A percentile compares a stretch with the other conserved stretches of the same genome.
Conservation (phyloP, 2,329 filamentous ascomycete genomes). For the Cladophialophora carrionii region DNA sequence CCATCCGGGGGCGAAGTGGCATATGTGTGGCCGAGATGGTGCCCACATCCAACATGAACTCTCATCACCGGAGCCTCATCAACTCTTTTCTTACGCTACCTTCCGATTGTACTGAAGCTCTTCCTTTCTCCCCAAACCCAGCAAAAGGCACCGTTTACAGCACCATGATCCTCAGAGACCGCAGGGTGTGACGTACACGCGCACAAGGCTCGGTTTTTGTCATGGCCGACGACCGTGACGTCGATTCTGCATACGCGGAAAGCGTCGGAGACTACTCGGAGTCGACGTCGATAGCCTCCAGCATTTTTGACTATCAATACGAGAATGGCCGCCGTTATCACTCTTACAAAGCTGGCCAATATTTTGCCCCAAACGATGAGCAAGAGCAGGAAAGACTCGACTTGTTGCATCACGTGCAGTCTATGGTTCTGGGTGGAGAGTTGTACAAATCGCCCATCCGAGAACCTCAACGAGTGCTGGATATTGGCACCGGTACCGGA, state of each 20-base stretch:
- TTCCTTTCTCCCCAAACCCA: background rate
- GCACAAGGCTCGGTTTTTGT: background rate
- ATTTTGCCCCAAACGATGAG: conserved; percentile 43
- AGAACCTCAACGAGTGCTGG: conserved; percentile 53
- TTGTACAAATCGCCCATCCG: conserved; percentile 40
- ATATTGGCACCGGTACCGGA: conserved; percentile 64
- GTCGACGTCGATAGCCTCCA: conserved; percentile 39
- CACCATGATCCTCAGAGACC: background rate
- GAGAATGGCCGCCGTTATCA: conserved; percentile 40
- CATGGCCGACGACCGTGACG: conserved; percentile 24
- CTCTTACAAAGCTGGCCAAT: conserved; percentile 37
- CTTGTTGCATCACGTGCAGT: conserved; percentile 46
- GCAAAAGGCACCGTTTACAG: background rate
- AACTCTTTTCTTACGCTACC: background rate
- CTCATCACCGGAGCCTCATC: background rate
- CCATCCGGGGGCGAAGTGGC: background rate
- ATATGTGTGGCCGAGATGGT: background rate
- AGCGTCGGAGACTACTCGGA: conserved; percentile 23
- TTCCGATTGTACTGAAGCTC: too few species aligned
- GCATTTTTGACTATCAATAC: conserved; percentile 45
- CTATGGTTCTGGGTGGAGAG: conserved; percentile 42
- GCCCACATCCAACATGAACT: background rate
- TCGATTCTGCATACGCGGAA: conserved; percentile 33
- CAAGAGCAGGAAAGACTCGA: conserved; percentile 45
- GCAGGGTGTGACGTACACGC: background rate